These are phyloP conservation scores for Leishmania turanica DNA, from an alignment of 208 protist species.

Conservation along the genomic window DNA sequence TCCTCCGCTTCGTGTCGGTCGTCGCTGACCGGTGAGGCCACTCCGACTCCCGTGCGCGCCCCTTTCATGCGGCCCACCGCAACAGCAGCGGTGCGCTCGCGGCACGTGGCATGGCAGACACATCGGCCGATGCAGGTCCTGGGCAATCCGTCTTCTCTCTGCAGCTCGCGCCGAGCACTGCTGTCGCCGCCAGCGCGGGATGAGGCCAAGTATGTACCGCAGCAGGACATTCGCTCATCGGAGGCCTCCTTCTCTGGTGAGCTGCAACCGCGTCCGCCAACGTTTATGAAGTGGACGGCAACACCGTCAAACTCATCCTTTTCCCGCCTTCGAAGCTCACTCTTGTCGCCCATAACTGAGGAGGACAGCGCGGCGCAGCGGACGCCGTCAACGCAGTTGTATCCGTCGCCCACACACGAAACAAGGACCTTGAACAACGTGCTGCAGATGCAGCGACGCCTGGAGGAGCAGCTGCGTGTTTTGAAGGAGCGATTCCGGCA, in stretches of 20 bases:
- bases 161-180: not conserved
- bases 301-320: not conserved
- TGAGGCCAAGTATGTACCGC: not conserved
- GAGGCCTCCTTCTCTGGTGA: not conserved
- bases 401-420: not conserved
- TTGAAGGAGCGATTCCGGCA: conserved; percentile 25
- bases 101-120: not conserved
- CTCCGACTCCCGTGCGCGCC: not conserved
- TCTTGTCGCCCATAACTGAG: conserved; percentile 18
- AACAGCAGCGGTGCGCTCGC: not conserved
- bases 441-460: conserved; percentile 20
- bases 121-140: not conserved
- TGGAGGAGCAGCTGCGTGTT: conserved; percentile 21
- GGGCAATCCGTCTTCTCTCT: not conserved
- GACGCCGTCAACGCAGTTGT: not conserved
- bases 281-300: not conserved
- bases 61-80: conserved; percentile 3
- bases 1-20: conserved; percentile 1
- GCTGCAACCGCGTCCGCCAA: not conserved
- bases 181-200: conserved; percentile 7
- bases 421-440: conserved; percentile 5
- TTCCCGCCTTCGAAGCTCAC: not conserved
- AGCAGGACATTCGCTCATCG: not conserved
- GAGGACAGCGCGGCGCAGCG: not conserved
- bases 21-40: not conserved